Base-by-base conservation (phyloP, 164 flowering plant species). In the Pachysandra terminalis region DNA sequence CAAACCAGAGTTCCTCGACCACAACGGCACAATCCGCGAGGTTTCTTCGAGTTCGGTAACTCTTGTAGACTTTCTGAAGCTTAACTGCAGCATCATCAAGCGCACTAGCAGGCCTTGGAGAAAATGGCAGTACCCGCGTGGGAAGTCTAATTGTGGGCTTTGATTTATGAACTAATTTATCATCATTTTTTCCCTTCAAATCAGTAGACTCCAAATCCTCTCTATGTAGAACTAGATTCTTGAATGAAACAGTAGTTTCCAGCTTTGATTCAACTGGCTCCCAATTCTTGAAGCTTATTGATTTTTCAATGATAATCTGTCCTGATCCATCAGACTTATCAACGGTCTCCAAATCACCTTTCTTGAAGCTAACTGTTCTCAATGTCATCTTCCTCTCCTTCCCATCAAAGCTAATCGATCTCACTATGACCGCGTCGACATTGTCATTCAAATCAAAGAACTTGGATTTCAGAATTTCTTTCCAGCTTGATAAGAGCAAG, bases 21-120 rank as follows among this genome's bases (percentile, higher is more conserved):
- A 89, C 85, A 26, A 87, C 87, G 2, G 91, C 94, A 70, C 91
- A 87, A 73, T 87, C 91, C 13, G 94, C 94, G 49, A 89, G 86
- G 69, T 82, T 87, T 56, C 95, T 76, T 66, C 95, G 73, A 0
- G 95, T 89, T 19, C 90, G 56, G 71, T 89, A 87, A 77, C 95
- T 85, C 80, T 82, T 85, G 76, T 89, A 89, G 51, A 83, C 80
- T 65, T 87, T 89, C 78, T 89, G 94, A 67, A 89, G 68, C 75
- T 73, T 85, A 60, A 80, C 73, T 19, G 90, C 95, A 41, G 95
- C 95, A 10, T 78, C 84, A 78, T 84, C 81, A 27, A 76, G 84
- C 71, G 82, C 82, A 35, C 74, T 26, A 54, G 59, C 62, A 0
- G 85, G 78, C 56, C 67, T 77, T 53, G 81, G 75, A 59, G 81